Conservation (phyloP, 148 eudicot species). For the Silene uniflora region DNA sequence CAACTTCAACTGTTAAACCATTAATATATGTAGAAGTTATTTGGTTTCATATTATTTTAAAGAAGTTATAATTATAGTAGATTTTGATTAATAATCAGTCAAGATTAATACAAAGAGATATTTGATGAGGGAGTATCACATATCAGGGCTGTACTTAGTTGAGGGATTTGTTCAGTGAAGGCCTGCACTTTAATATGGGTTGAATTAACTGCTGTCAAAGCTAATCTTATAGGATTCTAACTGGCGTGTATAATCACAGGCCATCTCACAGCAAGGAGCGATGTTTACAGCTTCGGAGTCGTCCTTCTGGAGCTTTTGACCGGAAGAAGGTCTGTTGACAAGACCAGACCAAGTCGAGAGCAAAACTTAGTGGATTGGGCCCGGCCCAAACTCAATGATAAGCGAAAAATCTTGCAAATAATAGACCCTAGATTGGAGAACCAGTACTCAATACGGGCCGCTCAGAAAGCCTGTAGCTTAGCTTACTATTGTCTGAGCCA, state of each 20-base stretch:
- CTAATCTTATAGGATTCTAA: slow-evolving; percentile 10
- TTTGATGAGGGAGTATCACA: no score
- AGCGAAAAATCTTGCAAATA: slow-evolving; percentile 74
- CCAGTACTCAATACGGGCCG: slow-evolving; percentile 82
- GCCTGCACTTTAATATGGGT: not conserved
- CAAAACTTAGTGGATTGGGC: slow-evolving; percentile 99
- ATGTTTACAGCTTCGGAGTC: slow-evolving; percentile 96
- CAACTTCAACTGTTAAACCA: not conserved
- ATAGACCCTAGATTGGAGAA: slow-evolving; percentile 90
- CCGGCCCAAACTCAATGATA: slow-evolving; percentile 87
- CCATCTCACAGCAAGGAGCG: slow-evolving; percentile 95
- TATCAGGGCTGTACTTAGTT: no score
- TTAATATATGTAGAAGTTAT: no score
- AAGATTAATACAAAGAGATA: no score
- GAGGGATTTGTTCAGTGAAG: no score
- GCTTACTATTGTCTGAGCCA: slow-evolving; percentile 95
- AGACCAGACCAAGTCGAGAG: slow-evolving; percentile 84
- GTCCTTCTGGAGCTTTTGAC: slow-evolving; percentile 91
- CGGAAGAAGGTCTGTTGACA: slow-evolving; percentile 89
- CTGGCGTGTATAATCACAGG: slow-evolving; percentile 42
- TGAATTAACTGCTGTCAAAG: not conserved
- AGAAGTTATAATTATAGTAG: no score
- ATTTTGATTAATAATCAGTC: no score
- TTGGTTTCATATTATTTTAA: no score
- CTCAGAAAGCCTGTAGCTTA: slow-evolving; percentile 95